phyloP scores from a whole-genome alignment of 345 rosid species.

The Bretschneidera sinensis region DNA sequence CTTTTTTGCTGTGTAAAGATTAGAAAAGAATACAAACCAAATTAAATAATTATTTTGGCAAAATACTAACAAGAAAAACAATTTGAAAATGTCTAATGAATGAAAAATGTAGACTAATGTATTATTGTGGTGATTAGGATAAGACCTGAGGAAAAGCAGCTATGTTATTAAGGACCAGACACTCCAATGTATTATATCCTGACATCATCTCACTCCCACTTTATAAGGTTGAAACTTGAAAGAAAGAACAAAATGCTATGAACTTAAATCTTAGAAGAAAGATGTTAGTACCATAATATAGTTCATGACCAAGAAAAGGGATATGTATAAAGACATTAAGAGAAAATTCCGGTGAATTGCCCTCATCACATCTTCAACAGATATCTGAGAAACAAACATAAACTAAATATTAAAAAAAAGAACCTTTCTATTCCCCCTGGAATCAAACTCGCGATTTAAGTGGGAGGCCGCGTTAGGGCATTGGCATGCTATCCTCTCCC shows the following conservation, averaged over 20 bases:
- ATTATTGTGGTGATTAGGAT: background rate
- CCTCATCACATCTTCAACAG: constrained; percentile 64
- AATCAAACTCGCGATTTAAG: too few species aligned
- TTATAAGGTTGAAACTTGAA: background rate
- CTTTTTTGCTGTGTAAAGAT: background rate
- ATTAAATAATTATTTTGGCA: background rate
- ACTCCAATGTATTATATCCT: background rate
- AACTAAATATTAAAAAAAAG: background rate
- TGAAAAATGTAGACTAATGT: too few species aligned
- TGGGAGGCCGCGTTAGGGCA: too few species aligned
- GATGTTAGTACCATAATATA: too few species aligned
- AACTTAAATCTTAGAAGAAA: too few species aligned
- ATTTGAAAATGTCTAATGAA: too few species aligned
- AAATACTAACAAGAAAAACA: background rate
- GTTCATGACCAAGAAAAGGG: background rate
- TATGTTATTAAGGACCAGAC: background rate
- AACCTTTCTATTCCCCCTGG: too few species aligned
- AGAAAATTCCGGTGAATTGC: constrained; percentile 55
- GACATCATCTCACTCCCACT: background rate
- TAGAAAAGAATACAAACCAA: background rate
- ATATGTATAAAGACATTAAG: constrained; percentile 3
- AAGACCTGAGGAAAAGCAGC: background rate
- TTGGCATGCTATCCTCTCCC: too few species aligned
- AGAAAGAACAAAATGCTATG: too few species aligned
- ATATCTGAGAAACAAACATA: constrained; percentile 35